Percentiles rank a stretch among this genome's conserved stretches.
Evolutionary conservation across 2,329 filamentous ascomycete genomes (phyloP).

Genomic region (Rhynchosporium agropyri): DNA sequence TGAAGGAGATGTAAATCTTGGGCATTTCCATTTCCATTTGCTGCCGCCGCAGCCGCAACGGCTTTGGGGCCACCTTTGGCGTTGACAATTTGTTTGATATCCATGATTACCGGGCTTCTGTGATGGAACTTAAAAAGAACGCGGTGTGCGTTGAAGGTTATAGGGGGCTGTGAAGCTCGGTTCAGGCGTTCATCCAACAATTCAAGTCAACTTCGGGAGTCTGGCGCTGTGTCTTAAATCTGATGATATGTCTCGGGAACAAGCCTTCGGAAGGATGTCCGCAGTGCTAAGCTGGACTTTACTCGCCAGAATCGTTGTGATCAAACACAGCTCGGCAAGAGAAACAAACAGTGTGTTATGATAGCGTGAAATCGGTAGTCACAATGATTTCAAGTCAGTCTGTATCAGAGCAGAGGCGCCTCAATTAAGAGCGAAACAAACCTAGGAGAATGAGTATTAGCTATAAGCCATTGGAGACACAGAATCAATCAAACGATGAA

Average conservation of each 20-base stretch:
- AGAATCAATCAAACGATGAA: constrained; percentile 1
- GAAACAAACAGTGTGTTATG: constrained; percentile 6
- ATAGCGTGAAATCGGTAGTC: constrained; percentile 19
- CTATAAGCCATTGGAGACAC: constrained; percentile 1
- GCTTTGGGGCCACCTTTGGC: constrained; percentile 39
- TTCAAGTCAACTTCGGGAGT: constrained; percentile 33
- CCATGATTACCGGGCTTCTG: constrained; percentile 36
- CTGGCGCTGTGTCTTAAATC: constrained; percentile 31
- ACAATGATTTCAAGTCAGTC: constrained; percentile 1
- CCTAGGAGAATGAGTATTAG: constrained; percentile 16
- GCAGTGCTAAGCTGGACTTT: constrained; percentile 22
- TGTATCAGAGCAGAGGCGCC: not conserved
- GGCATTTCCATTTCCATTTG: constrained; percentile 33
- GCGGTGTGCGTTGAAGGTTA: constrained; percentile 29
- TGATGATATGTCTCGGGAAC: constrained; percentile 39
- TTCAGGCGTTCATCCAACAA: constrained; percentile 41
- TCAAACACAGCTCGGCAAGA: constrained; percentile 20
- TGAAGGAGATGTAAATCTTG: constrained; percentile 43
- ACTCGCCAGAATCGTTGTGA: constrained; percentile 22
- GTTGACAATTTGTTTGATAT: constrained; percentile 45
- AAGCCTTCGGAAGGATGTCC: constrained; percentile 29
- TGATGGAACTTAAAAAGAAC: constrained; percentile 8
- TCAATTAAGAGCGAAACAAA: constrained; percentile 5
- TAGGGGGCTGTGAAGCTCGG: constrained; percentile 37
- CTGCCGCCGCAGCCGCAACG: constrained; percentile 36